These are phyloP conservation scores for Macadamia tetraphylla DNA, from an alignment of 164 flowering plant species.

Conservation along the genomic window DNA sequence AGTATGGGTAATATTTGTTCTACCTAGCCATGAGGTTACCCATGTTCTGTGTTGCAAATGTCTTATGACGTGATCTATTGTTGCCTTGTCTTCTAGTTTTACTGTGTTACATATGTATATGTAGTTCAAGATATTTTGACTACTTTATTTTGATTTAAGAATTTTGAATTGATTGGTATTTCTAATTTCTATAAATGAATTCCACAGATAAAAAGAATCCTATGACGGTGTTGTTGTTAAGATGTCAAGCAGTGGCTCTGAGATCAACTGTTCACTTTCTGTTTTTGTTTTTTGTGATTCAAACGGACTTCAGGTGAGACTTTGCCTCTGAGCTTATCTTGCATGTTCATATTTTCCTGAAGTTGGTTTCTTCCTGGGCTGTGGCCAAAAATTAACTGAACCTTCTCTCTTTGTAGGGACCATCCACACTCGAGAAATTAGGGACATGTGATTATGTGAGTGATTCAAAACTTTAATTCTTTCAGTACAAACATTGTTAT, in stretches of 20 bases:
- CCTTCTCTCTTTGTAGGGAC: conserved; percentile 47
- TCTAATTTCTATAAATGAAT: conserved; percentile 10
- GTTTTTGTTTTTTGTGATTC: conserved; percentile 68
- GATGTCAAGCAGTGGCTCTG: conserved; percentile 37
- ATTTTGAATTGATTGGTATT: neutral
- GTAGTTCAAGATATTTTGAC: too few species aligned
- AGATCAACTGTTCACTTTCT: conserved; percentile 65
- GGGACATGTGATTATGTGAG: conserved; percentile 80
- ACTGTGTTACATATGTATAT: too few species aligned
- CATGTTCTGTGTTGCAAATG: too few species aligned
- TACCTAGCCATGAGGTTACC: too few species aligned
- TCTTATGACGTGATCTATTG: too few species aligned
- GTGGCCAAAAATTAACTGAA: neutral
- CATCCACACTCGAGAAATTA: conserved; percentile 40
- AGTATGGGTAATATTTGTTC: too few species aligned
- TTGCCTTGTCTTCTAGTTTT: too few species aligned
- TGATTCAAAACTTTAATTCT: conserved; percentile 9
- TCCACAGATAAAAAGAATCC: conserved; percentile 42
- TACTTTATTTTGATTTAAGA: conserved; percentile 7
- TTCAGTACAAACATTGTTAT: neutral
- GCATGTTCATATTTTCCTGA: neutral
- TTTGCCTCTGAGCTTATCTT: neutral
- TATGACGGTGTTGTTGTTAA: conserved; percentile 48
- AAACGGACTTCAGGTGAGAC: conserved; percentile 45
- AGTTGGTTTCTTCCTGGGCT: neutral